Percentiles rank a stretch among this genome's conserved stretches.
phyloP scores from a whole-genome alignment of 331 rosid species.

The Prunus yedoensis region DNA sequence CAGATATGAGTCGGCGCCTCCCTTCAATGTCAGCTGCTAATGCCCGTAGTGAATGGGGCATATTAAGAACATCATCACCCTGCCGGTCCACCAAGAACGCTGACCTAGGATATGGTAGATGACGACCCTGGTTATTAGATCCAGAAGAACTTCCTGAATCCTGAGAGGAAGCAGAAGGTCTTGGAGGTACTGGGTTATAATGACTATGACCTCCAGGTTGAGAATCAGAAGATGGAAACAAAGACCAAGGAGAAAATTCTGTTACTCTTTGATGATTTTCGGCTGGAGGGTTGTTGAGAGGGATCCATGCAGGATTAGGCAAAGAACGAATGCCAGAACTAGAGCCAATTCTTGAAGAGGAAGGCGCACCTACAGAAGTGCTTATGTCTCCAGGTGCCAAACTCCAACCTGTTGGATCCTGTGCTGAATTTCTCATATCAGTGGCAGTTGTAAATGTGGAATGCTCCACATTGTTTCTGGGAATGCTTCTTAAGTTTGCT shows the following conservation, averaged over 20 bases:
- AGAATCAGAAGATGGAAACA: conserved; percentile 56
- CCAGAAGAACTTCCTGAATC: conserved; percentile 39
- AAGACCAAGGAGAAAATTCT: conserved; percentile 75
- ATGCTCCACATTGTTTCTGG: conserved; percentile 47
- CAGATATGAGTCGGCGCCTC: conserved; percentile 75
- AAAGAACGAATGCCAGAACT: conserved; percentile 44
- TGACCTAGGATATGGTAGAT: conserved; percentile 55
- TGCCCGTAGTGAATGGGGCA: conserved; percentile 54
- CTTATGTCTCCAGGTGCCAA: conserved; percentile 43
- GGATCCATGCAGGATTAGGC: conserved; percentile 55
- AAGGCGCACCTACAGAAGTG: conserved; percentile 54
- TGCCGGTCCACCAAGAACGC: conserved; percentile 60
- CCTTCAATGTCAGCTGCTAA: conserved; percentile 75
- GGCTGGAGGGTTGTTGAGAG: conserved; percentile 43
- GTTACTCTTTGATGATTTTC: conserved; percentile 55
- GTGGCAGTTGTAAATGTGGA: conserved; percentile 39
- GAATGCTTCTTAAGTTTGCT: conserved; percentile 41
- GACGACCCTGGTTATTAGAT: conserved; percentile 42
- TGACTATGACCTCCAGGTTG: conserved; percentile 52
- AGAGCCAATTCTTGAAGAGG: conserved; percentile 53
- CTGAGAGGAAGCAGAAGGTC: conserved; percentile 47
- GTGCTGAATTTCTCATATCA: conserved; percentile 41
- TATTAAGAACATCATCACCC: conserved; percentile 48
- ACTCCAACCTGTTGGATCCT: conserved; percentile 53
- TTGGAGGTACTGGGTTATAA: conserved; percentile 49